phyloP scores from a whole-genome alignment of 2,329 filamentous ascomycete species.

The Fusarium penzigii region DNA sequence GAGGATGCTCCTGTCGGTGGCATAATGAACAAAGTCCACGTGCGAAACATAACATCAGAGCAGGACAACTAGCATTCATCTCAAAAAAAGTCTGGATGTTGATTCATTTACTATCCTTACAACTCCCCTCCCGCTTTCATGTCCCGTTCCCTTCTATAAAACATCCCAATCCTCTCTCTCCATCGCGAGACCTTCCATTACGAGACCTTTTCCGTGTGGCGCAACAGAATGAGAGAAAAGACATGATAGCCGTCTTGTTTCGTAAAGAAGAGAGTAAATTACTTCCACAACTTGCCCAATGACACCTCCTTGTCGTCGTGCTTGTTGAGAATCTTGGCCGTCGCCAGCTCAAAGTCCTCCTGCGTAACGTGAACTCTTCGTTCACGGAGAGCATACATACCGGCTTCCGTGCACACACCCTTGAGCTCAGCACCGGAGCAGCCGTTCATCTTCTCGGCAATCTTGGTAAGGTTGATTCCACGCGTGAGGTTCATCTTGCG shows the following conservation, averaged over 20 bases:
- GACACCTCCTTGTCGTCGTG: conserved; percentile 98
- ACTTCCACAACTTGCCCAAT: conserved; percentile 76
- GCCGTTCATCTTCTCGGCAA: conserved; percentile 99
- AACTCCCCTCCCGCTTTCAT: conserved; percentile 32
- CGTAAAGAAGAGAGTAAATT: conserved; percentile 16
- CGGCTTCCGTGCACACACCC: conserved; percentile 97
- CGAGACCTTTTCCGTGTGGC: conserved; percentile 21
- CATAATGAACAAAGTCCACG: neutral
- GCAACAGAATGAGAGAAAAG: conserved; percentile 24
- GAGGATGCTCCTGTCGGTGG: no score
- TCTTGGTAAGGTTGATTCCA: conserved; percentile 97
- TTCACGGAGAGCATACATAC: conserved; percentile 97
- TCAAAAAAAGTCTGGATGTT: conserved; percentile 25
- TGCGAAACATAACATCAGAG: neutral
- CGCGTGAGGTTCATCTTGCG: conserved; percentile 98
- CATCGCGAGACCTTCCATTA: conserved; percentile 20
- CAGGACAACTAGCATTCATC: conserved; percentile 10
- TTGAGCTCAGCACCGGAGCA: conserved; percentile 97
- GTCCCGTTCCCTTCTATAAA: conserved; percentile 29
- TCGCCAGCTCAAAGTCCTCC: conserved; percentile 97
- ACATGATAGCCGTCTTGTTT: conserved; percentile 15
- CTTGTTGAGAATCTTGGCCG: conserved; percentile 99
- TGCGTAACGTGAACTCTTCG: conserved; percentile 97
- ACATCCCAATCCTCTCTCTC: conserved; percentile 17
- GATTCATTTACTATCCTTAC: conserved; percentile 38